Evolutionary conservation across 2,329 filamentous ascomycete genomes (phyloP).

Genomic region (Aspergillus puulaauensis): DNA sequence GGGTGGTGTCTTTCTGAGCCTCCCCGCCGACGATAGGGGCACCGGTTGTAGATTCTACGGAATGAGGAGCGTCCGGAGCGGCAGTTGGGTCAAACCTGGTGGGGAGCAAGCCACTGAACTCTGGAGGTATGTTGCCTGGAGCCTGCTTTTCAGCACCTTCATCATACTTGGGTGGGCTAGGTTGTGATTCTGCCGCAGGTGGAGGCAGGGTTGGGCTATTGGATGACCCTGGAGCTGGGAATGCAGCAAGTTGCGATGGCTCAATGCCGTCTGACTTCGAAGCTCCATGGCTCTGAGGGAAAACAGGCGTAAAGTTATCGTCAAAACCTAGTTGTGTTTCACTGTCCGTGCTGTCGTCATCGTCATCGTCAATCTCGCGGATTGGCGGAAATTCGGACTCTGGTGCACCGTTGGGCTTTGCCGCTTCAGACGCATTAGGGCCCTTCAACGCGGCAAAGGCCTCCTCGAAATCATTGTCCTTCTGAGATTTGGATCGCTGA

Average conservation of each 20-base stretch:
- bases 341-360: conserved; percentile 69
- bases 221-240: conserved; percentile 41
- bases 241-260: conserved; percentile 37
- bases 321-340: conserved; percentile 72
- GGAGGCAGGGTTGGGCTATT: conserved; percentile 42
- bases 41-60: conserved; percentile 36
- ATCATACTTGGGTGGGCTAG: conserved; percentile 52
- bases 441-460: conserved; percentile 48
- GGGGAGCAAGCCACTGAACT: conserved; percentile 42
- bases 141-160: conserved; percentile 23
- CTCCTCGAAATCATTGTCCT: conserved; percentile 48
- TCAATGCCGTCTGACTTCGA: conserved; percentile 34
- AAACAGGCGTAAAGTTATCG: conserved; percentile 79
- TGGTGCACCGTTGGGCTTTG: conserved; percentile 31
- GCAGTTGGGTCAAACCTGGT: conserved; percentile 40
- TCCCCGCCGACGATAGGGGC: conserved; percentile 39
- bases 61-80: conserved; percentile 39
- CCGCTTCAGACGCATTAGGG: conserved; percentile 49
- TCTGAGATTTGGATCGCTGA: conserved; percentile 46
- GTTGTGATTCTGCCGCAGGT: conserved; percentile 57
- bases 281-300: conserved; percentile 35
- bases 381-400: conserved; percentile 86
- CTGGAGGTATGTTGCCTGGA: conserved; percentile 31
- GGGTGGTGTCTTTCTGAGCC: conserved; percentile 22
- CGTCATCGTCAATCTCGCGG: conserved; percentile 75